Evolutionary conservation across 371 early-diverging fungal genomes (phyloP).

Genomic region (Caulochytrium protostelioides): DNA sequence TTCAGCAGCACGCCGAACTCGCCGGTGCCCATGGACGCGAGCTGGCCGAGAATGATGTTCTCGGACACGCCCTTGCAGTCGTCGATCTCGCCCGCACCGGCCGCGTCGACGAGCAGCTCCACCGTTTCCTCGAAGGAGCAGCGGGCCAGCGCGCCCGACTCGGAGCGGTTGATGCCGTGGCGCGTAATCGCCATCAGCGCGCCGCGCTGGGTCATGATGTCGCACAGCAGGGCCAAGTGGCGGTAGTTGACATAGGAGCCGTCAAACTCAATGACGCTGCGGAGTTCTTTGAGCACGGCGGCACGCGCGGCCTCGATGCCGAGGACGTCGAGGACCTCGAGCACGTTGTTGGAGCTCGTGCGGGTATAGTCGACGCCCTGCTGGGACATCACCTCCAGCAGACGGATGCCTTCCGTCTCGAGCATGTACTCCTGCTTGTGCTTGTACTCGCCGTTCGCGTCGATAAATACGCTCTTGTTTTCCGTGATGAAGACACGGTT

Average conservation of each 20-base stretch:
- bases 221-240: conserved; percentile 87
- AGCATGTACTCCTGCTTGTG: conserved; percentile 58
- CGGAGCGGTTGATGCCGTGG: conserved; percentile 96
- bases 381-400: conserved; percentile 67
- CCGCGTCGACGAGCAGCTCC: conserved; percentile 96
- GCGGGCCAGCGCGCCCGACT: conserved; percentile 89
- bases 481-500: conserved; percentile 79
- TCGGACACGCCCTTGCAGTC: conserved; percentile 92
- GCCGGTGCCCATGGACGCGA: conserved; percentile 97
- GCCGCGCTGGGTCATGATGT: conserved; percentile 96
- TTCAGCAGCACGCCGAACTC: conserved; percentile 79
- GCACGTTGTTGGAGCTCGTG: conserved; percentile 78
- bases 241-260: conserved; percentile 98
- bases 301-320: conserved; percentile 96
- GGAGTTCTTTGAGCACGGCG: conserved; percentile 78
- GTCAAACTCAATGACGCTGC: conserved; percentile 91
- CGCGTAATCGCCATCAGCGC: conserved; percentile 93
- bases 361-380: conserved; percentile 59
- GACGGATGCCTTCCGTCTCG: conserved; percentile 93
- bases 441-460: conserved; percentile 44
- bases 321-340: conserved; percentile 81
- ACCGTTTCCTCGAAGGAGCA: conserved; percentile 99
- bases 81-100: conserved; percentile 79
- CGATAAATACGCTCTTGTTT: conserved; percentile 27
- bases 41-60: conserved; percentile 95